Percentiles rank a stretch among this genome's conserved stretches.
phyloP scores from a whole-genome alignment of 192 early-diverging fungal genomes.

The Podila epicladia region DNA sequence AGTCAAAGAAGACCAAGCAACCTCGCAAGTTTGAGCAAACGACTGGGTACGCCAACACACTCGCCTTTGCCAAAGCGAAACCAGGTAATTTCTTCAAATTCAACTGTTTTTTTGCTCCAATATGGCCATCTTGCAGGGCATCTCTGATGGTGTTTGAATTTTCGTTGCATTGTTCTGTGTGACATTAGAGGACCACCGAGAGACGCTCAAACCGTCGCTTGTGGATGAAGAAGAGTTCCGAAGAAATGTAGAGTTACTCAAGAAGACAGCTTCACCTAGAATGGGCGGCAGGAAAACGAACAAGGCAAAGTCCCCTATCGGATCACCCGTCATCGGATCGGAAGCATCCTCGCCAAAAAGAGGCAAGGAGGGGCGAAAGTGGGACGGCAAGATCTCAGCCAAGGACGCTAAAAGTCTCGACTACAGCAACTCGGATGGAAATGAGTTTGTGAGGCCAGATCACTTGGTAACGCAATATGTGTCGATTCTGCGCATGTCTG shows the following conservation, averaged over 20 bases:
- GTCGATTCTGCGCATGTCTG: background rate
- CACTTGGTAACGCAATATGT: constrained; percentile 22
- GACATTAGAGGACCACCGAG: constrained; percentile 16
- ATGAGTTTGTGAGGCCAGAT: constrained; percentile 25
- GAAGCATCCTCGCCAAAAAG: constrained; percentile 45
- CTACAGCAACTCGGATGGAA: constrained; percentile 51
- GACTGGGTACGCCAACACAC: constrained; percentile 65
- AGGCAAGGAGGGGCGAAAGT: constrained; percentile 67
- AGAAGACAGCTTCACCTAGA: constrained; percentile 46
- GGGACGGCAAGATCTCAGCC: constrained; percentile 76
- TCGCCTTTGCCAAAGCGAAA: constrained; percentile 44
- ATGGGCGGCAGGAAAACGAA: constrained; percentile 34
- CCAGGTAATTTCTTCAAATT: constrained; percentile 16
- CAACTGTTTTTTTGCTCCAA: too few relatives aligned
- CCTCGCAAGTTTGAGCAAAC: constrained; percentile 88
- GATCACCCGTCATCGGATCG: constrained; percentile 38
- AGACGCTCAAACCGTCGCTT: constrained; percentile 17
- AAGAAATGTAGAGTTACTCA: constrained; percentile 59
- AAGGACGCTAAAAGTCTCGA: constrained; percentile 64
- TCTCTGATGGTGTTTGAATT: too few relatives aligned
- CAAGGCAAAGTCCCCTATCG: constrained; percentile 19
- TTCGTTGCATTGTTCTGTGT: background rate
- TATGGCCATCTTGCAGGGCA: too few relatives aligned
- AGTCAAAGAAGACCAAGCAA: constrained; percentile 56
- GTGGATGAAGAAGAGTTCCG: constrained; percentile 60